These are phyloP conservation scores for Corinectria fuckeliana DNA, from an alignment of 2,329 filamentous ascomycete genomes.

Conservation along the genomic window DNA sequence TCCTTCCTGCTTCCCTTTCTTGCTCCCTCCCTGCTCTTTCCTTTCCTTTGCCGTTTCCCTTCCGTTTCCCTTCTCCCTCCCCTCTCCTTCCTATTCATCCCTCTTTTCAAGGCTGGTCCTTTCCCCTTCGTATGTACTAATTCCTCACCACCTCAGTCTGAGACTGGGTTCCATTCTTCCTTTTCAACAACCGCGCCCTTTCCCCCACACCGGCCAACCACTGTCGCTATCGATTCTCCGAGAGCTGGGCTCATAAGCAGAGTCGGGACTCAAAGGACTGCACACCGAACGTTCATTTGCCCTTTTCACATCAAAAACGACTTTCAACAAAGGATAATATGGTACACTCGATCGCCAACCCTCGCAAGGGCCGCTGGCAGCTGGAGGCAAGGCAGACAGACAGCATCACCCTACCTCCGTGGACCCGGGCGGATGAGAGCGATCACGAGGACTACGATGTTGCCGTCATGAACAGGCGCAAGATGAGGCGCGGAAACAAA, in stretches of 20 bases:
- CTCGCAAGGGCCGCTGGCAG: conserved; percentile 27
- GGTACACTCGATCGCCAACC: conserved; percentile 18
- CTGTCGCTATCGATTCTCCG: conserved; percentile 20
- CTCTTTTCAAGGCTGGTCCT: conserved; percentile 36
- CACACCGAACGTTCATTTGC: background rate
- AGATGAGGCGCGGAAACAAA: conserved; percentile 8
- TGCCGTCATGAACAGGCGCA: conserved; percentile 25
- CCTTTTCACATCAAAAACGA: background rate
- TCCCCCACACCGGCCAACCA: conserved; percentile 1
- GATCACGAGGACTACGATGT: conserved; percentile 29
- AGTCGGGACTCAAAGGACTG: background rate
- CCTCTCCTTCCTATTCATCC: conserved; percentile 24
- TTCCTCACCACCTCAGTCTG: conserved; percentile 29
- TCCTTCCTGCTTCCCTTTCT: conserved; percentile 17
- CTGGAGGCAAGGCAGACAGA: conserved; percentile 25
- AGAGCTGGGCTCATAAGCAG: background rate
- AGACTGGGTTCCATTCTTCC: conserved; percentile 27
- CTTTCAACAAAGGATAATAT: conserved; percentile 11
- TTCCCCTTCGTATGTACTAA: conserved; percentile 20
- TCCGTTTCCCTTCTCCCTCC: conserved; percentile 22
- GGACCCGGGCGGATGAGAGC: conserved; percentile 39
- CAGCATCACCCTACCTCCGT: conserved; percentile 28
- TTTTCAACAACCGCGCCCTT: background rate
- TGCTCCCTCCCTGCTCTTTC: conserved; percentile 7
- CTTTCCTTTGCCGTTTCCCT: no score